Evolutionary conservation across 208 protist species (phyloP).

Genomic region (Wallacemonas sp.): DNA sequence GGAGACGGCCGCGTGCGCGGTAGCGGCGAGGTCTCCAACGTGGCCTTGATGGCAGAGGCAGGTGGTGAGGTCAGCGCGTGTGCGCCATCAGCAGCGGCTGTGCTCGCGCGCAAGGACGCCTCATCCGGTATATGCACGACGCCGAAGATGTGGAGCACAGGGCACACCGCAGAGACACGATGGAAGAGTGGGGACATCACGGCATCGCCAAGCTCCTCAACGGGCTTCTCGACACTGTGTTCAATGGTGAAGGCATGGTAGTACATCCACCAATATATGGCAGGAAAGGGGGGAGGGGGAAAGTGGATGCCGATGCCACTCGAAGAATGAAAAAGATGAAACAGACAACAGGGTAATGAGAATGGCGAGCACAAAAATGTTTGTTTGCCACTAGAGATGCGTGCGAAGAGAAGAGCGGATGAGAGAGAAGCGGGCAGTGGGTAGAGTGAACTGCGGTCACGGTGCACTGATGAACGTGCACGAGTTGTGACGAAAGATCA

Average conservation of each 20-base stretch:
- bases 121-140: slow-evolving; percentile 31
- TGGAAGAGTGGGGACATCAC: slow-evolving; percentile 56
- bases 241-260: slow-evolving; percentile 60
- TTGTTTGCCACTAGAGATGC: too few relatives aligned
- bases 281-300: not conserved
- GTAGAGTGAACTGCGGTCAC: too few relatives aligned
- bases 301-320: too few relatives aligned
- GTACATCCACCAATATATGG: slow-evolving; percentile 34
- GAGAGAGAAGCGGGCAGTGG: not conserved
- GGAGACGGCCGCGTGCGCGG: not conserved
- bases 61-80: not conserved
- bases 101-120: not conserved
- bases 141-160: slow-evolving; percentile 78
- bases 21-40: not conserved
- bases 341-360: too few relatives aligned
- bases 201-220: slow-evolving; percentile 59
- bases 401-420: not conserved
- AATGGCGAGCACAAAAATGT: too few relatives aligned
- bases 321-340: slow-evolving; percentile 27
- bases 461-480: too few relatives aligned
- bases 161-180: slow-evolving; percentile 54
- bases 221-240: slow-evolving; percentile 45
- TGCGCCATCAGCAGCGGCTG: not conserved
- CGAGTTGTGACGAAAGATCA: too few relatives aligned
- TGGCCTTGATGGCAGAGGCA: not conserved